These are phyloP conservation scores for Malus sylvestris DNA, from an alignment of 306 rosid species.

Conservation along the genomic window DNA sequence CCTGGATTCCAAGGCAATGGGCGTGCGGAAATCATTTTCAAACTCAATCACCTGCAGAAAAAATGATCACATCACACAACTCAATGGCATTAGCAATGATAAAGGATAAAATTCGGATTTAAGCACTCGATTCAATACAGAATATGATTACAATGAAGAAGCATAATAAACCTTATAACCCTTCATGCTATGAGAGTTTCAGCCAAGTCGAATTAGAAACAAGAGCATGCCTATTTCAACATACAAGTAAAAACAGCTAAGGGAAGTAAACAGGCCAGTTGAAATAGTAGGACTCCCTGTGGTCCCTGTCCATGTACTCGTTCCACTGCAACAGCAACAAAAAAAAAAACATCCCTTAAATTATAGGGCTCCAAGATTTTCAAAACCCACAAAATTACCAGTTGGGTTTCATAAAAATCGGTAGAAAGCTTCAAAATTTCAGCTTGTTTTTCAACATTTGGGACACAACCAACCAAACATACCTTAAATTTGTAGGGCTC, in stretches of 20 bases:
- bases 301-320: constrained; percentile 54
- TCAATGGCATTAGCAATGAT: not conserved
- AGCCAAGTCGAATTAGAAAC: not conserved
- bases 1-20: no score
- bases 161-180: not conserved
- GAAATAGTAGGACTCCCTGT: constrained; percentile 57
- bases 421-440: not conserved
- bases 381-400: constrained; percentile 7
- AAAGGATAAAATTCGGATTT: not conserved
- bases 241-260: constrained; percentile 19
- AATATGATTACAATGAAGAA: not conserved
- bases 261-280: constrained; percentile 83
- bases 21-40: no score
- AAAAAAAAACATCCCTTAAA: not conserved
- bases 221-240: constrained; percentile 7
- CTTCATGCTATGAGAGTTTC: not conserved
- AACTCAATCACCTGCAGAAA: not conserved
- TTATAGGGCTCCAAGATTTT: not conserved
- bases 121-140: not conserved
- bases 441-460: not conserved
- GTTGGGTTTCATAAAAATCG: not conserved
- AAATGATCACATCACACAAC: not conserved
- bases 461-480: constrained; percentile 5
- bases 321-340: constrained; percentile 65
- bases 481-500: constrained; percentile 65